Conservation (phyloP, 345 rosid species). For the Acer campestre region DNA sequence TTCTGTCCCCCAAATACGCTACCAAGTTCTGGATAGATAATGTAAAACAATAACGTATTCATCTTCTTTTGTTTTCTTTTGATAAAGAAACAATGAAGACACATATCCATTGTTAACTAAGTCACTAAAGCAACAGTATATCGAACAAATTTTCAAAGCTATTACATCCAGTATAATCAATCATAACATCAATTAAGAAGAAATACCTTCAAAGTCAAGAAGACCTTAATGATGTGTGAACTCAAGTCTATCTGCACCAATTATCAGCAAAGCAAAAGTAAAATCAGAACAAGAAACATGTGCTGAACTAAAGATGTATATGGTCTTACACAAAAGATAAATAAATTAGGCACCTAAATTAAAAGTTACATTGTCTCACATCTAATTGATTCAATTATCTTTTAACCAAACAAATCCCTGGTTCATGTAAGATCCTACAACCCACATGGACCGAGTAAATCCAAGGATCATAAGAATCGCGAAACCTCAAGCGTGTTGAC, state of each 20-base stretch:
- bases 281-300: conserved; percentile 9
- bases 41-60: too few species aligned
- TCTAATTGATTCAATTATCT: too few species aligned
- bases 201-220: conserved; percentile 85
- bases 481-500: too few species aligned
- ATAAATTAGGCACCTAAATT: not conserved
- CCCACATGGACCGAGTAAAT: too few species aligned
- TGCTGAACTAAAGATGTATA: not conserved
- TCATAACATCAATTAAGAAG: not conserved
- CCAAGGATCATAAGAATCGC: too few species aligned
- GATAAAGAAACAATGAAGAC: not conserved
- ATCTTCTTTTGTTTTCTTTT: not conserved
- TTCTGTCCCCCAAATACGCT: not conserved
- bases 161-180: not conserved
- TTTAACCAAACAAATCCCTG: too few species aligned
- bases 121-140: not conserved
- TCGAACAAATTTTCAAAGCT: not conserved
- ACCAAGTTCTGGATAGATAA: not conserved
- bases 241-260: conserved; percentile 86
- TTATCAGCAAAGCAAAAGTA: conserved; percentile 16
- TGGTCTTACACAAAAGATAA: not conserved
- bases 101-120: not conserved
- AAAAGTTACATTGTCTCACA: too few species aligned
- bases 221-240: conserved; percentile 82
- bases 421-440: too few species aligned